Base-by-base conservation (phyloP, 1,139 yeast genomes). In the Scheffersomyces segobiensis region DNA sequence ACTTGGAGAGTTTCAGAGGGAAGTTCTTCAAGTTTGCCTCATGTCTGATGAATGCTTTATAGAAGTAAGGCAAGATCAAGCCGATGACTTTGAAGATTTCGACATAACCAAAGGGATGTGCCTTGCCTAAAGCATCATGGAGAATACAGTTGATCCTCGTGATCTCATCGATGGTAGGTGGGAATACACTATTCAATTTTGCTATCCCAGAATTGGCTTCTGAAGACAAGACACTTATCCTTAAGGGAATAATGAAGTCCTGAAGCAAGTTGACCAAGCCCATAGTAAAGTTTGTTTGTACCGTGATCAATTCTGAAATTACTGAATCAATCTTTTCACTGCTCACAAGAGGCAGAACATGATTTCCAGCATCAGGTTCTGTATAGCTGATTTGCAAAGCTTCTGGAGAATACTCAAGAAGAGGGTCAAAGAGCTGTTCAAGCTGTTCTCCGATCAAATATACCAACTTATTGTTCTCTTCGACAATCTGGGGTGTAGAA, bases 121-220 rank as follows among this genome's bases (percentile, higher is more conserved):
- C 96, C 21, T 83, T 76, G 56, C 84, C 84, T 58, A 93, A 75
- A 21, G 96, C 85, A 65, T 90, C 97, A 63, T 89, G 83, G 59
- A 92, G 85, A 5, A 93, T 87, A 69, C 97, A 91, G 69, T 93
- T 93, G 50, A 93, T 87, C 66, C 98, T 81, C 18, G 97, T 90
- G 22, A 93, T 87, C 74, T 93, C 98, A 72, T 93, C 98, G 46
- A 93, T 89, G 0, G 98, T 93, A 0, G 98, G 98, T 2, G 98
- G 98, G 69, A 93, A 92, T 0, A 92, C 82, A 55, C 86, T 81
- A 71, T 93, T 93, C 49, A 93, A 79, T 64, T 85, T 85, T 1
- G 87, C 76, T 10, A 91, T 87, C 0, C 82, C 84, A 14, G 85
- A 71, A 46, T 82, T 80, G 12, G 85, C 84, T 53, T 85, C 59